Base-by-base conservation (phyloP, 352 stramenopile species). In the Phytophthora sp. region DNA sequence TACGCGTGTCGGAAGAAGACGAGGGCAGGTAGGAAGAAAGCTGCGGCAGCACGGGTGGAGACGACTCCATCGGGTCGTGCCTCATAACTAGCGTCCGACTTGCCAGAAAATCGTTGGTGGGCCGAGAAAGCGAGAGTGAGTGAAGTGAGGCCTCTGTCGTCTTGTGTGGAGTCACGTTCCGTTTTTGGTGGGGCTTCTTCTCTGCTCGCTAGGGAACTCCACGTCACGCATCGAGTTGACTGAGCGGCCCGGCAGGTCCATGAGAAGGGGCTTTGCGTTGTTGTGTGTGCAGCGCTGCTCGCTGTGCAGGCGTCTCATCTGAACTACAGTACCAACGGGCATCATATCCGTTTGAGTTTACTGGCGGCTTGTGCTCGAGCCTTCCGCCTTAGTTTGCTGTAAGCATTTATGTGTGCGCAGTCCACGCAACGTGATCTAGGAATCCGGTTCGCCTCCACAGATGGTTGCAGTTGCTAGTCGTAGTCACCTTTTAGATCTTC, bases 321-420 rank as follows among this genome's bases (percentile, higher is more conserved):
- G 20, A 62, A 55, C 34, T 20, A 5, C 15, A 45, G 18, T 32
- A 30, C 43, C 46, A 24, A 42, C 21, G 13, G 48, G n/a, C 39
- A 61, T 44, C 42, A 62, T 35, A 44, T 42, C 10, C n/a, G 30
- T 18, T 27, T 50, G 58, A 62, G 59, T 67, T 67, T 62, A 67
- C 58, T 41, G 28, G 30, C 37, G 28, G 35, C 42, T 49, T 57
- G 43, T 27, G 27, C 31, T 28, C 26, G 57, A 30, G 48, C 30
- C 48, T 60, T 59, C 28, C 23, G 41, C 28, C 26, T 18, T n/a
- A 30, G 5, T 10, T 49, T 15, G 12, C 39, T 44, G 39, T 67
- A 67, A 67, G 51, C 59, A 62, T 41, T 67, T 50, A 67, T 62
- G 59, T 27, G 59, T 67, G 59, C 59, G 59, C 37, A 43, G 39